Evolutionary conservation across 139 green algal species (phyloP).

Genomic region (Volvox reticuliferus): DNA sequence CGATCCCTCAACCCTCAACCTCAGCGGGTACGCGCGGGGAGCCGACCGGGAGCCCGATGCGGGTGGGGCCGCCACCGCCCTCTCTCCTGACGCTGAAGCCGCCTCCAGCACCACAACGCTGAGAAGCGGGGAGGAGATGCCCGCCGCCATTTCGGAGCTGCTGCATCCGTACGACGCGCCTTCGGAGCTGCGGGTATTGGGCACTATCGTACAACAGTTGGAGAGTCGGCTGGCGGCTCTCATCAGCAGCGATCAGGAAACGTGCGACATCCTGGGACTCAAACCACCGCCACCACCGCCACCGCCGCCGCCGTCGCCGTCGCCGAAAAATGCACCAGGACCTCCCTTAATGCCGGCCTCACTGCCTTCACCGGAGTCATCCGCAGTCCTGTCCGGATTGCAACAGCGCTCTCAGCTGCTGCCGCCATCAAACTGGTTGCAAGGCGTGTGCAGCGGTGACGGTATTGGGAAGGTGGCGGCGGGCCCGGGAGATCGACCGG

Average conservation of each 20-base stretch:
- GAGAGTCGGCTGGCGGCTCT: slow-evolving; percentile 21
- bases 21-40: neutral
- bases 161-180: neutral
- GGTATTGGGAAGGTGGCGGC: neutral
- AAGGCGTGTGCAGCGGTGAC: neutral
- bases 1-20: neutral
- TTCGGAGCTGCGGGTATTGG: slow-evolving; percentile 36
- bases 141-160: neutral
- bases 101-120: neutral
- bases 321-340: neutral
- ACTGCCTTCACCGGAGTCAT: neutral
- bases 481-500: too few relatives aligned
- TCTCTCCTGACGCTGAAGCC: neutral
- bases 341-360: neutral
- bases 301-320: neutral
- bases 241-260: slow-evolving; percentile 1
- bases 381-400: neutral
- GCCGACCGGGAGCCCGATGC: neutral
- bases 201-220: slow-evolving; percentile 46
- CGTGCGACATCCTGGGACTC: slow-evolving; percentile 10
- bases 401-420: neutral
- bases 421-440: slow-evolving; percentile 7
- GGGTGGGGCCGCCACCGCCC: neutral
- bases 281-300: neutral
- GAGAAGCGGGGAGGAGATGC: too few relatives aligned